These are phyloP conservation scores for Phyllostachys edulis DNA, from an alignment of 176 grass and related monocot species.

Conservation along the genomic window DNA sequence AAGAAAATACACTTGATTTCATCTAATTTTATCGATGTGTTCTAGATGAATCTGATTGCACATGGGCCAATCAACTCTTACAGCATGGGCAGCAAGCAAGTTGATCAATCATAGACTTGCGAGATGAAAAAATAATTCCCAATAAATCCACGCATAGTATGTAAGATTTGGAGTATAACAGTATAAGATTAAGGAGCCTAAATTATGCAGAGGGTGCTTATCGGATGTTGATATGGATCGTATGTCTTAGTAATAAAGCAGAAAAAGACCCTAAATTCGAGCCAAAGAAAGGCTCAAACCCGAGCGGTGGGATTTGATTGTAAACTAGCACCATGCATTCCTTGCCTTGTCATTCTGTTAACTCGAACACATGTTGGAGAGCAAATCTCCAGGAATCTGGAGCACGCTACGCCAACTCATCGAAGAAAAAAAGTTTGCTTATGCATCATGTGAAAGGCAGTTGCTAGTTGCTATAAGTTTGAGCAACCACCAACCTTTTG, in stretches of 20 bases:
- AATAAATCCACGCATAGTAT: neutral
- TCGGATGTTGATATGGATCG: neutral
- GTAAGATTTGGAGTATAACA: neutral
- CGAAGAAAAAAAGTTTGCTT: neutral
- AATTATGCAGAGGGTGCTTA: neutral
- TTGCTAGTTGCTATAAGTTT: neutral
- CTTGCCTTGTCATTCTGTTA: slow-evolving; percentile 9
- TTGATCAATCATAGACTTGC: slow-evolving; percentile 19
- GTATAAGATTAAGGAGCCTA: neutral
- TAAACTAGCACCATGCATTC: slow-evolving; percentile 17
- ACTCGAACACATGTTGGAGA: neutral
- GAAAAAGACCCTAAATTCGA: too few species aligned
- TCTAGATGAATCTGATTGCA: slow-evolving; percentile 1
- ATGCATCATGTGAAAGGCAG: neutral
- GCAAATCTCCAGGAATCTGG: neutral
- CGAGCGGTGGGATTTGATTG: too few species aligned
- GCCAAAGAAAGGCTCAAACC: too few species aligned
- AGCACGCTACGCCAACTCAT: slow-evolving; percentile 15
- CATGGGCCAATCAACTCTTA: slow-evolving; percentile 26
- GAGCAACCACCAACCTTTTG: neutral
- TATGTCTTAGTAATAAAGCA: too few species aligned
- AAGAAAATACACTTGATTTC: neutral
- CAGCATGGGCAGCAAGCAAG: slow-evolving; percentile 23
- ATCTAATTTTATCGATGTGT: neutral
- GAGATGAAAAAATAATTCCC: neutral